Percentiles rank a stretch among this genome's conserved stretches.
These are phyloP conservation scores for Melaleuca alternifolia DNA, from an alignment of 345 rosid species.

Conservation along the genomic window DNA sequence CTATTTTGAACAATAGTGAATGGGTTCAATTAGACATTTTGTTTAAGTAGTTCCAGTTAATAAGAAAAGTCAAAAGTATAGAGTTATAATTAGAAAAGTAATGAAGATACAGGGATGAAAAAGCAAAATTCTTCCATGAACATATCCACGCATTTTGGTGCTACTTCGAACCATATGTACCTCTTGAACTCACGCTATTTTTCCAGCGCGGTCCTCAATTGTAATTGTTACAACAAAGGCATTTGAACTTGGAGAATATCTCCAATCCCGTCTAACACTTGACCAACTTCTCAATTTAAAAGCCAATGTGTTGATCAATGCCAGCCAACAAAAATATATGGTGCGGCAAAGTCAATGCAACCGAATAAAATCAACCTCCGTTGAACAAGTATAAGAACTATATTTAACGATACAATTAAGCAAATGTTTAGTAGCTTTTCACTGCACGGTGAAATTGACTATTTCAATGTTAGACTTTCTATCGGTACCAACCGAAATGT, in stretches of 20 bases:
- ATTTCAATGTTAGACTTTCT: not conserved
- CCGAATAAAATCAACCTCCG: not conserved
- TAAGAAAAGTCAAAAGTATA: not conserved
- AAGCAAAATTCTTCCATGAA: not conserved
- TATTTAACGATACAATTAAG: not conserved
- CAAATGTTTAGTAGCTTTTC: not conserved
- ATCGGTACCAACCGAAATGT: not conserved
- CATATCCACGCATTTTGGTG: not conserved
- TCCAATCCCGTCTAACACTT: too few species aligned
- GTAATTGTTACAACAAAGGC: too few species aligned
- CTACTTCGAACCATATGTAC: too few species aligned
- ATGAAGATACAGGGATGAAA: not conserved
- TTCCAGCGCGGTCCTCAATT: too few species aligned
- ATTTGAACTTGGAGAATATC: too few species aligned
- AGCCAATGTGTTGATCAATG: too few species aligned
- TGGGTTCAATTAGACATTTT: not conserved
- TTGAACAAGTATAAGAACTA: not conserved
- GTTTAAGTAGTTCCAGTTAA: not conserved
- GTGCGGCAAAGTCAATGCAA: not conserved
- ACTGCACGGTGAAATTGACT: rapidly evolving
- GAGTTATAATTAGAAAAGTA: not conserved
- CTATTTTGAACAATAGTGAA: not conserved
- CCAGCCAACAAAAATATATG: too few species aligned
- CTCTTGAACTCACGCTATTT: too few species aligned
- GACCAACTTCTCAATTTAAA: too few species aligned